Evolutionary conservation across 345 rosid genomes (phyloP).

Genomic region (Hibiscus syriacus): DNA sequence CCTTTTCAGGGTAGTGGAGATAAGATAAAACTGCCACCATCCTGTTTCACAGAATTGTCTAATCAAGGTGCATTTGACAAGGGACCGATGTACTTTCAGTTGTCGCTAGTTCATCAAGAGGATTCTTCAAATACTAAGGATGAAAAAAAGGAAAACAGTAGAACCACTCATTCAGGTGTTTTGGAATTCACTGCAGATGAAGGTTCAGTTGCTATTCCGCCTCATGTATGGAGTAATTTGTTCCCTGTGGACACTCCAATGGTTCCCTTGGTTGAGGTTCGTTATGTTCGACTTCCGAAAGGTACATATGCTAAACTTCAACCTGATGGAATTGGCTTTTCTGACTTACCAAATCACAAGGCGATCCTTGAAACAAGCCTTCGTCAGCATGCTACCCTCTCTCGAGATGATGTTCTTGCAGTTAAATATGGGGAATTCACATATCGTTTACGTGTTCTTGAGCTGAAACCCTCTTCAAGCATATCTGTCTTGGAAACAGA

Average conservation of each 20-base stretch:
- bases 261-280: conserved; percentile 56
- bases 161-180: conserved; percentile 77
- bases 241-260: conserved; percentile 32
- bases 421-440: conserved; percentile 70
- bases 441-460: conserved; percentile 67
- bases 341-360: conserved; percentile 92
- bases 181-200: conserved; percentile 92
- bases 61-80: conserved; percentile 93
- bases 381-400: conserved; percentile 91
- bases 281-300: conserved; percentile 62
- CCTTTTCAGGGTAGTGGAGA: conserved; percentile 75
- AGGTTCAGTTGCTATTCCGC: conserved; percentile 73
- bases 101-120: conserved; percentile 52
- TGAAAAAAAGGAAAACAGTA: conserved; percentile 14
- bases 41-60: conserved; percentile 74
- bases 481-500: conserved; percentile 94
- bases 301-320: conserved; percentile 93
- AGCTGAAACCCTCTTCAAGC: conserved; percentile 77
- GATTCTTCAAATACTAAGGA: conserved; percentile 14
- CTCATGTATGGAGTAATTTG: conserved; percentile 79
- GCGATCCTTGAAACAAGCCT: conserved; percentile 92
- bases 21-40: conserved; percentile 74
- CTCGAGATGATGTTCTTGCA: conserved; percentile 54
- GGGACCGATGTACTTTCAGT: conserved; percentile 72
- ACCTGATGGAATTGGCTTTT: conserved; percentile 71